These are phyloP conservation scores for Pilatotrama ljubarskyi DNA, from an alignment of 768 basidiomycete genomes.

Conservation along the genomic window DNA sequence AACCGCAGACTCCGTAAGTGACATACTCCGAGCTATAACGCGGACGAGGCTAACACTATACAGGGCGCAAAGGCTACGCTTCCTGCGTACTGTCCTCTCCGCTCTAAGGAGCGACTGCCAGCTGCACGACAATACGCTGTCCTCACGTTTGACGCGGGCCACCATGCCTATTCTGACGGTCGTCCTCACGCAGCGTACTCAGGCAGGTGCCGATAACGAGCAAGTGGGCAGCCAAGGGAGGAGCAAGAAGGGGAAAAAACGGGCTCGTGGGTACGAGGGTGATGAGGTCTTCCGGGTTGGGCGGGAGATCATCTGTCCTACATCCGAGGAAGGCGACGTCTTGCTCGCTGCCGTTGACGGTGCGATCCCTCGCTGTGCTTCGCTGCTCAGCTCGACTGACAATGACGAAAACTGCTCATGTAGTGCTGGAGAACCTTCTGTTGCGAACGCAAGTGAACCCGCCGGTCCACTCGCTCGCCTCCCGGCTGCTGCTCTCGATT, in stretches of 20 bases:
- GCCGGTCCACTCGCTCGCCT: conserved; percentile 57
- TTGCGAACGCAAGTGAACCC: conserved; percentile 51
- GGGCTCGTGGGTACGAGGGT: conserved; percentile 69
- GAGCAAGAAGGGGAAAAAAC: conserved; percentile 65
- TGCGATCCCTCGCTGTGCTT: conserved; percentile 32
- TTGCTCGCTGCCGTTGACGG: conserved; percentile 60
- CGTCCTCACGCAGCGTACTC: conserved; percentile 45
- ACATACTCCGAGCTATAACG: background rate
- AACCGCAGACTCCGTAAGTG: conserved; percentile 48
- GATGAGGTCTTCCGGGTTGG: conserved; percentile 66
- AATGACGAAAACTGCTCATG: background rate
- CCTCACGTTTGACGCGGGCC: conserved; percentile 56
- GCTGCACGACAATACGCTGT: conserved; percentile 46
- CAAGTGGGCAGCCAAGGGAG: conserved; percentile 28
- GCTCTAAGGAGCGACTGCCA: conserved; percentile 47
- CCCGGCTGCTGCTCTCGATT: conserved; percentile 58
- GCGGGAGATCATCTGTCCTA: conserved; percentile 49
- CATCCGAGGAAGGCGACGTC: conserved; percentile 49
- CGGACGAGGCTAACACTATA: background rate
- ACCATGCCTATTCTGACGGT: conserved; percentile 50
- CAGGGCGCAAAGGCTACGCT: conserved; percentile 29
- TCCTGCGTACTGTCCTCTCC: conserved; percentile 47
- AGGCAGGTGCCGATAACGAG: conserved; percentile 29
- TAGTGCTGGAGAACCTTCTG: conserved; percentile 54
- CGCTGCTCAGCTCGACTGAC: conserved; percentile 12